Percentiles rank a stretch among this genome's conserved stretches.
These are phyloP conservation scores for Eucalyptus marginata DNA, from an alignment of 345 rosid genomes.

Conservation along the genomic window DNA sequence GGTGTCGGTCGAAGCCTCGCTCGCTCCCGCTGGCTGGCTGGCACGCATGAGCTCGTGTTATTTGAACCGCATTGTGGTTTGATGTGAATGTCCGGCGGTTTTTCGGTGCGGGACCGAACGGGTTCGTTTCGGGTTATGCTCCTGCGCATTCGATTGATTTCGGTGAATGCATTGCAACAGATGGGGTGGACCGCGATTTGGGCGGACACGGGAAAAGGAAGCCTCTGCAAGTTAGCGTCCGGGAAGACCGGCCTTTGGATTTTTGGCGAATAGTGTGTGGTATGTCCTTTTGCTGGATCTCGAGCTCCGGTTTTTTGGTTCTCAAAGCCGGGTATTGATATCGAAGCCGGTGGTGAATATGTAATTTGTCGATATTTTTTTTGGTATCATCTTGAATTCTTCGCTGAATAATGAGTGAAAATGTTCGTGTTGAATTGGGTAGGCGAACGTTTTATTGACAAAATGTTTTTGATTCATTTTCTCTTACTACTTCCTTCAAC, in stretches of 20 bases:
- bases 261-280: slow-evolving; percentile 27
- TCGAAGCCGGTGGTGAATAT: background rate
- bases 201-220: background rate
- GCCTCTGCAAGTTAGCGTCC: background rate
- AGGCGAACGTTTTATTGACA: background rate
- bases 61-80: background rate
- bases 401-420: background rate
- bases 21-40: no score
- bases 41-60: background rate
- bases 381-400: background rate
- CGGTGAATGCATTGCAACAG: background rate
- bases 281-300: background rate
- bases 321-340: background rate
- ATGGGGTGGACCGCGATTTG: background rate
- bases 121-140: background rate
- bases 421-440: background rate
- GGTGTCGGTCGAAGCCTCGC: no score
- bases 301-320: background rate
- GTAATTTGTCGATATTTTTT: background rate
- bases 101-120: background rate
- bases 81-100: background rate
- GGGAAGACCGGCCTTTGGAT: slow-evolving; percentile 20
- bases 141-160: background rate
- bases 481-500: background rate
- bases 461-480: background rate